Base-by-base conservation (phyloP, 192 early-diverging fungal species). In the Coemansia sp. region DNA sequence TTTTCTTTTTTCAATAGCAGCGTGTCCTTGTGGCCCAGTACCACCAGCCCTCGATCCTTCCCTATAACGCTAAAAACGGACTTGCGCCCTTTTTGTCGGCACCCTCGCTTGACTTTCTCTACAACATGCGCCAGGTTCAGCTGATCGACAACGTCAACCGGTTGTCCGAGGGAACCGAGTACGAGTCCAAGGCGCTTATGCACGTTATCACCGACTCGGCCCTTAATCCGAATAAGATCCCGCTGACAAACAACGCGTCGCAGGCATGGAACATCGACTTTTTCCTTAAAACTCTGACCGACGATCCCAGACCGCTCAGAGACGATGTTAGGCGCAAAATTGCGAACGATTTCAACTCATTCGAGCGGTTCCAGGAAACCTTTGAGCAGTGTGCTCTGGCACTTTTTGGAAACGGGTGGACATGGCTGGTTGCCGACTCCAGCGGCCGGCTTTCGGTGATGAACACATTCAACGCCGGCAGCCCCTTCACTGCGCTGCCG, bases 241-340 rank as follows among this genome's bases (percentile, higher is more conserved):
- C 73, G 32, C 53, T 80, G 29, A 59, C 61, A 27, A 83, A 79
- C 67, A 69, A 76, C 47, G 72, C 82, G 16, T 80, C 82, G 54
- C 82, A 83, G 65, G 82, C 82, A 16, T 83, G 82, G 82, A 76
- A 71, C 68, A 72, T 74, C 34, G 72, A 76, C 50, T 83, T 83
- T 63, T 83, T 80, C 67, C 55, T 83, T 20, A 58, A 77, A 50
- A 56, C 77, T 22, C 35, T 80, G 65, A 69, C 73, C 2, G 60
- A 46, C 18, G 60, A 78, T 9, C 55, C 63, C 6, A 42, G 32
- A 56, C 50, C 64, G 4, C 55, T 66, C 27, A 28, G 62, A 19
- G 64, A 66, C 32, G 67, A 71, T 25, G 47, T 73, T 24, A 53
- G 60, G 65, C 60, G 65, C 24, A 46, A 55, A 30, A 64, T 83